Conservation (phyloP, 108 stramenopile species). For the Skeletonema marinoi region DNA sequence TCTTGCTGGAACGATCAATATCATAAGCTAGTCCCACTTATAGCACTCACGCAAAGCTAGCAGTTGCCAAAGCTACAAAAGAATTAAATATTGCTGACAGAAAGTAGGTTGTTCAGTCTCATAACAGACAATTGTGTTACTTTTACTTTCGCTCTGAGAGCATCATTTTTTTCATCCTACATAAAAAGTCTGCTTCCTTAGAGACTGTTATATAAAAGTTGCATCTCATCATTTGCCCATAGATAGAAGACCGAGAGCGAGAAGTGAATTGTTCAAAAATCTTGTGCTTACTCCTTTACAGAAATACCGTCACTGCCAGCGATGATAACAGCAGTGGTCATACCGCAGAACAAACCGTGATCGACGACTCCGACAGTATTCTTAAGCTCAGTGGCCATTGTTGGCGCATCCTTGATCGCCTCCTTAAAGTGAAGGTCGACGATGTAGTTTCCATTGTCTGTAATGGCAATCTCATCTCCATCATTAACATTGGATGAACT, state of each 20-base stretch:
- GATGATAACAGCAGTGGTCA: conserved; percentile 97
- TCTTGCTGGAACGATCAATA: no score
- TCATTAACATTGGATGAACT: conserved; percentile 82
- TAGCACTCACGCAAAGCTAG: no score
- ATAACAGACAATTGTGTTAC: not conserved
- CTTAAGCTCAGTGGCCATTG: conserved; percentile 88
- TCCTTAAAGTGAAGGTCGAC: conserved; percentile 96
- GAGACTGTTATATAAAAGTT: not conserved
- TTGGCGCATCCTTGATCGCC: conserved; percentile 88
- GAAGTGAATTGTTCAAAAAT: not conserved
- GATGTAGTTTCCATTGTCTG: conserved; percentile 99
- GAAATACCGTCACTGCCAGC: conserved; percentile 94
- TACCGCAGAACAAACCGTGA: conserved; percentile 97
- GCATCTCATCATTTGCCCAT: not conserved
- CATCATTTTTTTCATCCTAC: not conserved
- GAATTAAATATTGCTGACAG: no score
- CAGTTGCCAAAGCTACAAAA: no score
- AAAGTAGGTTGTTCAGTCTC: not conserved
- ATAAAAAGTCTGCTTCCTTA: not conserved
- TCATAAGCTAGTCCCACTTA: no score
- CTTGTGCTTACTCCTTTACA: conserved; percentile 65
- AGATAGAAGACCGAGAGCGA: not conserved
- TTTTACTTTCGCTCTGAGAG: not conserved
- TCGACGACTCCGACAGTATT: conserved; percentile 97
- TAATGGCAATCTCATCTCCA: conserved; percentile 95